Evolutionary conservation across 345 rosid species (phyloP).

Genomic region (Durio zibethinus): DNA sequence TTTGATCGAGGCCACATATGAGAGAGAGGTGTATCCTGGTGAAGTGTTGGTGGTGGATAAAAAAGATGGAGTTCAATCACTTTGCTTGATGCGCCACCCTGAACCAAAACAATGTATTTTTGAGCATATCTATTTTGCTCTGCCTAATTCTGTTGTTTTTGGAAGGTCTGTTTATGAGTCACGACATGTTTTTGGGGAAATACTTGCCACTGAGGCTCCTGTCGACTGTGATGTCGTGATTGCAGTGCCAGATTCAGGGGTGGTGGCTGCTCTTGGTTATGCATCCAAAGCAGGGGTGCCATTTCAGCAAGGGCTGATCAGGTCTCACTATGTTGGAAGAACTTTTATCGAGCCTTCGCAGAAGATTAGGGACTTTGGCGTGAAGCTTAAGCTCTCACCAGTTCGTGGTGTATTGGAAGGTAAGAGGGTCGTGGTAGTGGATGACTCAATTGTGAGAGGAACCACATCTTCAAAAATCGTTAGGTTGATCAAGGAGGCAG

Average conservation of each 20-base stretch:
- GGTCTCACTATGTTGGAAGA: conserved; percentile 95
- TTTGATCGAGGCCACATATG: conserved; percentile 90
- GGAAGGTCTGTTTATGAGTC: conserved; percentile 91
- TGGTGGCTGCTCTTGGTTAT: conserved; percentile 91
- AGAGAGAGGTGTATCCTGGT: conserved; percentile 90
- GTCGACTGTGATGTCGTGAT: conserved; percentile 94
- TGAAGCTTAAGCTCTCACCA: conserved; percentile 89
- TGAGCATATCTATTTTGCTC: conserved; percentile 84
- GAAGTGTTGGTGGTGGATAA: conserved; percentile 82
- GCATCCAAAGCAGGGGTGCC: conserved; percentile 82
- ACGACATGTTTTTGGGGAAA: conserved; percentile 64
- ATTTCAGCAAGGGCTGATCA: conserved; percentile 81
- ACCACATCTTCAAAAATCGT: conserved; percentile 91
- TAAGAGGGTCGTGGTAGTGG: conserved; percentile 89
- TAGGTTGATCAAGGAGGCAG: conserved; percentile 77
- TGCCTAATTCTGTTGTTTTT: conserved; percentile 81
- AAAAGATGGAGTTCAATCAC: conserved; percentile 73
- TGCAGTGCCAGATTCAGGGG: conserved; percentile 95
- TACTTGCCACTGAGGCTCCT: conserved; percentile 72
- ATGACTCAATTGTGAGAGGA: conserved; percentile 92
- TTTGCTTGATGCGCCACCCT: conserved; percentile 62
- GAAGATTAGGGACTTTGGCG: conserved; percentile 94
- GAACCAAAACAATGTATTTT: conserved; percentile 90
- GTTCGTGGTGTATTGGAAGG: conserved; percentile 84
- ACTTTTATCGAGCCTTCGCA: conserved; percentile 93